Percentiles rank a stretch among this genome's conserved stretches.
phyloP scores from a whole-genome alignment of 805 yeast genomes.

The Hagleromyces aurorensis region DNA sequence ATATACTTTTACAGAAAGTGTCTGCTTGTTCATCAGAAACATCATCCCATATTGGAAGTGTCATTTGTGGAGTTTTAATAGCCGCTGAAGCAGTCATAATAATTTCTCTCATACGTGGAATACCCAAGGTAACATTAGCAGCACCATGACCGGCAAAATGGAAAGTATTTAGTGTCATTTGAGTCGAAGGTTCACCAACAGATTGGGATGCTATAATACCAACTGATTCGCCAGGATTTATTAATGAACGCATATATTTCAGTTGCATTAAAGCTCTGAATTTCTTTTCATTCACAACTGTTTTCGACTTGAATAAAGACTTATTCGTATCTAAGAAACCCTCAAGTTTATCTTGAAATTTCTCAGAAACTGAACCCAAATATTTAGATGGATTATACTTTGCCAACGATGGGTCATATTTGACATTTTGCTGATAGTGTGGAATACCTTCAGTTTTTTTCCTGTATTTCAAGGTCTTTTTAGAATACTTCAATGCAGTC shows the following conservation, averaged over 20 bases:
- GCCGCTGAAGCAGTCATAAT: slow-evolving; percentile 97
- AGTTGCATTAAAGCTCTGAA: slow-evolving; percentile 96
- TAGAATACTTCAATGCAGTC: slow-evolving; percentile 68
- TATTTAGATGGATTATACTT: slow-evolving; percentile 82
- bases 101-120: slow-evolving; percentile 99
- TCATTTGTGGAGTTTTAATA: slow-evolving; percentile 98
- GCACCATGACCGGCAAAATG: slow-evolving; percentile 99
- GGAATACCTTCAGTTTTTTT: slow-evolving; percentile 57
- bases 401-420: slow-evolving; percentile 84
- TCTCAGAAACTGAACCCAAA: slow-evolving; percentile 88
- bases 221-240: slow-evolving; percentile 95
- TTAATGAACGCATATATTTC: slow-evolving; percentile 92
- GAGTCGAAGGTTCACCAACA: slow-evolving; percentile 98
- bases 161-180: slow-evolving; percentile 95
- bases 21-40: slow-evolving; percentile 85
- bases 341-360: slow-evolving; percentile 76
- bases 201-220: slow-evolving; percentile 98
- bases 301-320: slow-evolving; percentile 44
- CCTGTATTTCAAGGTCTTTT: slow-evolving; percentile 68
- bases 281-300: slow-evolving; percentile 55
- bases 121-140: slow-evolving; percentile 98
- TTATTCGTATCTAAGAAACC: slow-evolving; percentile 51
- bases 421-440: slow-evolving; percentile 52
- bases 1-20: slow-evolving; percentile 84
- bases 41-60: slow-evolving; percentile 72